Conservation (phyloP, 306 rosid species). For the Pyrus bretschneideri region DNA sequence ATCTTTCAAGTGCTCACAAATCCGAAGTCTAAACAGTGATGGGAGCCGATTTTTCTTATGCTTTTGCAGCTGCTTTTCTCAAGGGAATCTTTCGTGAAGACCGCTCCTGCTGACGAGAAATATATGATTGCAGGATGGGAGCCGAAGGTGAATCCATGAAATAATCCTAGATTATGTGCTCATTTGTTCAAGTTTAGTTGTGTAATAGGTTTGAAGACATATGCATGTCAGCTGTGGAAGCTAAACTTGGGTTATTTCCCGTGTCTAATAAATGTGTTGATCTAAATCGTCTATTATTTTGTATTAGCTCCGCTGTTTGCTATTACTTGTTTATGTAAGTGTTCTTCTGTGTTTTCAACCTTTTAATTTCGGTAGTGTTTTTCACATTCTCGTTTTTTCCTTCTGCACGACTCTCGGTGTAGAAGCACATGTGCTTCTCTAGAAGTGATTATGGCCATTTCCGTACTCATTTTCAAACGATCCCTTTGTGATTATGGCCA, state of each 20-base stretch:
- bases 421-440: too few species aligned
- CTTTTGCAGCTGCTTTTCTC: conserved; percentile 55
- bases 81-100: conserved; percentile 63
- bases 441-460: too few species aligned
- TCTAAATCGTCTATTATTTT: neutral
- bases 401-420: too few species aligned
- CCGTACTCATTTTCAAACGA: too few species aligned
- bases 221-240: conserved; percentile 6
- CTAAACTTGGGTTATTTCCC: neutral
- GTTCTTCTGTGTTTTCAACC: neutral
- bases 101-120: conserved; percentile 45
- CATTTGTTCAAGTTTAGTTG: conserved; percentile 6
- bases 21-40: neutral
- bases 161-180: conserved; percentile 19
- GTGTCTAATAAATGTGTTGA: neutral
- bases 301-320: neutral
- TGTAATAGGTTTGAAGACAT: conserved; percentile 15
- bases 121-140: conserved; percentile 82
- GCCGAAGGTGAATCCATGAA: conserved; percentile 79
- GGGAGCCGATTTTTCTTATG: neutral
- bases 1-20: neutral
- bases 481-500: too few species aligned
- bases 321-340: neutral
- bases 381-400: neutral
- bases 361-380: neutral